Evolutionary conservation across 208 protist species (phyloP), one percentile per base, ranked within the genome.

Genomic region (Eutreptiella sp.): DNA sequence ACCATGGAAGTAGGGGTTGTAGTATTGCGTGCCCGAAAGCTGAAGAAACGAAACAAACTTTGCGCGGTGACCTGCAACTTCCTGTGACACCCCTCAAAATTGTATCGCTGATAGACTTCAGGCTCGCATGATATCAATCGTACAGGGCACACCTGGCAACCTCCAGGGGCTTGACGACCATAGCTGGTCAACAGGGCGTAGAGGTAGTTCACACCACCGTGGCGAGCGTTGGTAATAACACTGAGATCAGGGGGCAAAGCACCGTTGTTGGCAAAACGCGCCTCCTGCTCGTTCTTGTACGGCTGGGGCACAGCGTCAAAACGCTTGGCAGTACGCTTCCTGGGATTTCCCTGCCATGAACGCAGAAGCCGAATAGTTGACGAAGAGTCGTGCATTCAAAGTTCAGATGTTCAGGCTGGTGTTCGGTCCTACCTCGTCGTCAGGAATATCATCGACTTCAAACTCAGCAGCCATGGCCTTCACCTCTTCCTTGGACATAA

Each of bases 1-100:
- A 53, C 95, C 95, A 65, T 94, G 85, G 75, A 99, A 98, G 83
- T 97, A 98, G 5, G 94, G 92, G 75, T 98, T 99, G 77, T 89
- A 98, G 77, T 95, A 89, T 55, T 94, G 83, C 16, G 50, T 57
- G 14, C 31, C 31, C 73, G 86, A 85, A 54, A 85, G 48, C 68
- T 89, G n/a, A n/a, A n/a, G n/a, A n/a, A n/a, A n/a, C n/a, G n/a
- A n/a, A n/a, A n/a, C n/a, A n/a, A n/a, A n/a, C n/a, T n/a, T n/a
- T n/a, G n/a, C n/a, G n/a, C n/a, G n/a, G n/a, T n/a, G n/a, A n/a
- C n/a, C n/a, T n/a, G n/a, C n/a, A n/a, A n/a, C n/a, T n/a, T n/a
- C n/a, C n/a, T n/a, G n/a, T n/a, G n/a, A n/a, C n/a, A n/a, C n/a
- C n/a, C n/a, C n/a, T n/a, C n/a, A n/a, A n/a, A n/a, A n/a, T n/a